Evolutionary conservation across 2,329 filamentous ascomycete genomes (phyloP).

Genomic region (Podosphaera aphanis): DNA sequence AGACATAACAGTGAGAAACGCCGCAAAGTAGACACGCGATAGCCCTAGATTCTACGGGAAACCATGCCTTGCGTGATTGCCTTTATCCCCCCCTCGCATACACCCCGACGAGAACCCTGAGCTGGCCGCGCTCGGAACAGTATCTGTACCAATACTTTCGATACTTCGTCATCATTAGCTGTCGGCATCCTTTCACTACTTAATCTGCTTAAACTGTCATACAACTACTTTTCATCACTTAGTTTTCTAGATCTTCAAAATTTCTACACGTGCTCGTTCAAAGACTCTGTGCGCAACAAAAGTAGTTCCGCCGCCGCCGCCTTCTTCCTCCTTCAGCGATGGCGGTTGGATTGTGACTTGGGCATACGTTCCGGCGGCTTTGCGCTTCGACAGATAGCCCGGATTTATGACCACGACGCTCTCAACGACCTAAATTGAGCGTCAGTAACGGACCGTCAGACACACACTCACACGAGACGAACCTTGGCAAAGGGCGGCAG

Average conservation of each 20-base stretch:
- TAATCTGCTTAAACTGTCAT: too few relatives aligned
- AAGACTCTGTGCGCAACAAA: slow-evolving; percentile 55
- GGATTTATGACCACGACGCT: slow-evolving; percentile 81
- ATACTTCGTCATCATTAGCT: too few relatives aligned
- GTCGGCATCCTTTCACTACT: too few relatives aligned
- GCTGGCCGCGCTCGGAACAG: too few relatives aligned
- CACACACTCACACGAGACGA: slow-evolving; percentile 11
- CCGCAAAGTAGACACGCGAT: slow-evolving; percentile 25
- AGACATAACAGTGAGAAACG: slow-evolving; percentile 36
- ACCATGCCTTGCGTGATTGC: too few relatives aligned
- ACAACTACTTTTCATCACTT: too few relatives aligned
- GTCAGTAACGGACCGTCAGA: not conserved
- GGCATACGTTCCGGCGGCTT: slow-evolving; percentile 66
- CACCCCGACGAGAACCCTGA: too few relatives aligned
- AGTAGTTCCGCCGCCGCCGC: slow-evolving; percentile 24
- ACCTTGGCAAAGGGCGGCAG: slow-evolving; percentile 78
- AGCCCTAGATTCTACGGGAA: slow-evolving; percentile 2
- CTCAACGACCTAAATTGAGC: slow-evolving; percentile 48
- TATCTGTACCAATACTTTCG: too few relatives aligned
- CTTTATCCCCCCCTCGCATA: too few relatives aligned
- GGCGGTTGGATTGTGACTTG: slow-evolving; percentile 53
- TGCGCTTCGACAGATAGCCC: slow-evolving; percentile 63
- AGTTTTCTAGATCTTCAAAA: slow-evolving; percentile 53
- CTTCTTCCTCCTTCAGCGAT: slow-evolving; percentile 32
- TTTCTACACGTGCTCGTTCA: slow-evolving; percentile 65